phyloP scores from a whole-genome alignment of 768 basidiomycete genomes.

The Imleria badia region DNA sequence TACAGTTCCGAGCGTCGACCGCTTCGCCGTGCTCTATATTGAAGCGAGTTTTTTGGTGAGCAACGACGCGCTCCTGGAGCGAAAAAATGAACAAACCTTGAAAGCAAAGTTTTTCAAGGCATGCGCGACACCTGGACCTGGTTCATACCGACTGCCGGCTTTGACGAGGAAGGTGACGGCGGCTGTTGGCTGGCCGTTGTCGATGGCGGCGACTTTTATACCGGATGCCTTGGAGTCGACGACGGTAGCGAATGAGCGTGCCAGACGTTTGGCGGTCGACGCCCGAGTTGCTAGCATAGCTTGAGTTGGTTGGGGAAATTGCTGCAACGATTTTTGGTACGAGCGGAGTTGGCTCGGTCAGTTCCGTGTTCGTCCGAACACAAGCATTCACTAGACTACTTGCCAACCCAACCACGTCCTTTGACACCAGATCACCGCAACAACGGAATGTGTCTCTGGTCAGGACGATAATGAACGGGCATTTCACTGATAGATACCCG shows the following conservation, averaged over 20 bases:
- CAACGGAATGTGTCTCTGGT: too few species aligned
- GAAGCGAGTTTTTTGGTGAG: neutral
- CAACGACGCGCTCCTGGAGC: neutral
- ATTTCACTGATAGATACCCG: too few species aligned
- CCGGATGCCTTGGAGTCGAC: conserved; percentile 63
- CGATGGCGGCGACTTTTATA: conserved; percentile 83
- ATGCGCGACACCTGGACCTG: conserved; percentile 88
- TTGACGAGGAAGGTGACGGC: conserved; percentile 90
- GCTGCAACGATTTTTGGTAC: conserved; percentile 12
- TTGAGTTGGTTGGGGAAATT: neutral
- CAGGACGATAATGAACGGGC: too few species aligned
- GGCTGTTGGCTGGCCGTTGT: conserved; percentile 80
- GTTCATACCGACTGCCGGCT: conserved; percentile 88
- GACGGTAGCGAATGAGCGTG: conserved; percentile 79
- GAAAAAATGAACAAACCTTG: conserved; percentile 64
- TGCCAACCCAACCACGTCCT: too few species aligned
- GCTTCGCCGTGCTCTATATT: conserved; percentile 73
- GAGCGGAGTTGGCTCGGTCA: conserved; percentile 28
- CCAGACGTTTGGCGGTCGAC: conserved; percentile 57
- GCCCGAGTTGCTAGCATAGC: conserved; percentile 64
- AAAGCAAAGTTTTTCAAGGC: conserved; percentile 97
- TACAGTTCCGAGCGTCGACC: conserved; percentile 87
- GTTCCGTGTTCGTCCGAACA: conserved; percentile 30
- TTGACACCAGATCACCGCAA: too few species aligned
- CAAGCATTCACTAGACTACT: too few species aligned